Conservation (phyloP, 306 rosid genomes). For the Casuarina glauca region DNA sequence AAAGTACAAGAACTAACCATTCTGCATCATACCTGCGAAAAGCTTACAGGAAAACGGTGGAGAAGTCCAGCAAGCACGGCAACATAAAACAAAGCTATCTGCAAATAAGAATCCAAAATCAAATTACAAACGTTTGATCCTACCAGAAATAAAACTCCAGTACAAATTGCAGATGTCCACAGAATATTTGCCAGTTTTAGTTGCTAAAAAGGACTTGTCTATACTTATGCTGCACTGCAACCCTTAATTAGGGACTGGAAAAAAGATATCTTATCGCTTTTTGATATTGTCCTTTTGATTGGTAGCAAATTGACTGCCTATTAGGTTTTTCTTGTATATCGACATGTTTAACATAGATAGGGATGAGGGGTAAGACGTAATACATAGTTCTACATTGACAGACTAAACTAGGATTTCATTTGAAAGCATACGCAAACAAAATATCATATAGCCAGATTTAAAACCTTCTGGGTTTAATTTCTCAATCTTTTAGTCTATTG, state of each 20-base stretch:
- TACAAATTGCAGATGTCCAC: background rate
- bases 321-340: background rate
- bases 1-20: constrained; percentile 19
- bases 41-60: constrained; percentile 80
- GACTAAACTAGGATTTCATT: background rate
- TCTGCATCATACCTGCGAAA: constrained; percentile 65
- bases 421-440: background rate
- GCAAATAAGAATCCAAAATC: constrained; percentile 37
- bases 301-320: background rate
- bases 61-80: constrained; percentile 89
- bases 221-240: background rate
- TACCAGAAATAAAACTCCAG: constrained; percentile 3
- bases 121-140: constrained; percentile 23
- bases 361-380: background rate
- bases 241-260: background rate
- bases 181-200: background rate
- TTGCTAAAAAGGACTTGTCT: background rate
- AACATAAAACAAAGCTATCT: constrained; percentile 90
- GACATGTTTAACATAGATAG: background rate
- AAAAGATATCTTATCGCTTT: background rate
- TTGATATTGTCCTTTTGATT: background rate
- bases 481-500: background rate
- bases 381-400: background rate
- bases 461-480: background rate
- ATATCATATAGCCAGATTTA: background rate